Base-by-base conservation (phyloP, 192 early-diverging fungal genomes). In the Coemansia sp. region DNA sequence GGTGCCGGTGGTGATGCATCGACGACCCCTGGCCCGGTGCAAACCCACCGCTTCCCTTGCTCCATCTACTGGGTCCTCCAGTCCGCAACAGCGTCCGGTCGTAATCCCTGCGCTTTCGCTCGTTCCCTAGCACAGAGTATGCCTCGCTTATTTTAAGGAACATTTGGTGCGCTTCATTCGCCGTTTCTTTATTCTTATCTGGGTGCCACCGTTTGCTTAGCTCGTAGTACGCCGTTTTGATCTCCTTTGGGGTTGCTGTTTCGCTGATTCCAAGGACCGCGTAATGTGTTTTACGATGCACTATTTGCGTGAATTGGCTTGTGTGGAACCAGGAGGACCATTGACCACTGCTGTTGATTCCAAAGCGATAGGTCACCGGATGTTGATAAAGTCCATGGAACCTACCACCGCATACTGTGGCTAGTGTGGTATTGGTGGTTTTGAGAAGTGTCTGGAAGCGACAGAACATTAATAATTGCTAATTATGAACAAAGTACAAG, bases 111-210 rank as follows among this genome's bases (percentile, higher is more conserved):
- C 93, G 79, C 52, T 86, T 92, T 3, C 76, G 68, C 6, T 91
- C 92, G 77, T 92, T 86, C 11, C 86, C 80, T 39, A 97, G 74
- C 2, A 92, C 70, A 3, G 92, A 89, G 81, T 97, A 95, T 0
- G 95, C 94, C 65, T 95, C 93, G 76, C 86, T 93, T 49, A 97
- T 90, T 64, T 87, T 76, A 15, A 95, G 67, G 67, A 97, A 97
- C 61, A 83, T 72, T 9, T 74, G 43, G 47, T 90, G 87, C 1
- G 93, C 92, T 26, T 80, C 85, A 56, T 90, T 81, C 41, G 91
- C 84, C 6, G 52, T 21, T 2, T 75, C 85, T 11, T 85, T 85
- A 72, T 94, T 94, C 26, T 85, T 79, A 65, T 95, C 95, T 1
- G 95, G 94, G 67, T 94, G 93, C 84, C 90, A 92, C 61, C 86